These are phyloP conservation scores for Lactarius sp. DNA, from an alignment of 768 basidiomycete genomes.

Conservation along the genomic window DNA sequence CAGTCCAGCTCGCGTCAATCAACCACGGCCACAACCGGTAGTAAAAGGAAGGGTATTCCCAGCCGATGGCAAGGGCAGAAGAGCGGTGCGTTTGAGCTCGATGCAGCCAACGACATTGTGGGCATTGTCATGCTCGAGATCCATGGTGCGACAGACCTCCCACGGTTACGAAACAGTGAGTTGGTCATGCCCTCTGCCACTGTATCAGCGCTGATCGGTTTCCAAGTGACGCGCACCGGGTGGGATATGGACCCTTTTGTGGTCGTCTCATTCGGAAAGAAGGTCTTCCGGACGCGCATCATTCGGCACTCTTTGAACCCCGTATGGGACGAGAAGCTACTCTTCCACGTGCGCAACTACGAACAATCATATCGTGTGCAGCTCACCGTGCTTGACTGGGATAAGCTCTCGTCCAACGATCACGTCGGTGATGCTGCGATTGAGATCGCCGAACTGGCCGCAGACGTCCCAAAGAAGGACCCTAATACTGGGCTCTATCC, in stretches of 20 bases:
- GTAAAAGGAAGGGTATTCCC: constrained; percentile 38
- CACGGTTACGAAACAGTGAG: constrained; percentile 81
- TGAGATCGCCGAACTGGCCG: constrained; percentile 60
- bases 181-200: constrained; percentile 20
- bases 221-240: constrained; percentile 72
- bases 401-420: constrained; percentile 87
- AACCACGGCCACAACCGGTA: constrained; percentile 25
- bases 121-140: constrained; percentile 97
- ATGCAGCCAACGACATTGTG: constrained; percentile 72
- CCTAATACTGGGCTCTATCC: constrained; percentile 50
- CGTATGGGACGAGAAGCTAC: constrained; percentile 89
- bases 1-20: constrained; percentile 19
- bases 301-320: constrained; percentile 84
- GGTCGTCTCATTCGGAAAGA: constrained; percentile 94
- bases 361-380: constrained; percentile 76
- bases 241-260: constrained; percentile 99
- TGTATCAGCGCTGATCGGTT: background rate
- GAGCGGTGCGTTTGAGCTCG: constrained; percentile 52
- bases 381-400: constrained; percentile 91
- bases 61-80: constrained; percentile 38
- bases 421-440: constrained; percentile 76
- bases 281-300: constrained; percentile 90
- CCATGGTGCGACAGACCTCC: constrained; percentile 74
- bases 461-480: constrained; percentile 45
- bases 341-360: constrained; percentile 90